These are phyloP conservation scores for Neurospora tetraspora DNA, from an alignment of 495 filamentous ascomycete species.

Conservation along the genomic window DNA sequence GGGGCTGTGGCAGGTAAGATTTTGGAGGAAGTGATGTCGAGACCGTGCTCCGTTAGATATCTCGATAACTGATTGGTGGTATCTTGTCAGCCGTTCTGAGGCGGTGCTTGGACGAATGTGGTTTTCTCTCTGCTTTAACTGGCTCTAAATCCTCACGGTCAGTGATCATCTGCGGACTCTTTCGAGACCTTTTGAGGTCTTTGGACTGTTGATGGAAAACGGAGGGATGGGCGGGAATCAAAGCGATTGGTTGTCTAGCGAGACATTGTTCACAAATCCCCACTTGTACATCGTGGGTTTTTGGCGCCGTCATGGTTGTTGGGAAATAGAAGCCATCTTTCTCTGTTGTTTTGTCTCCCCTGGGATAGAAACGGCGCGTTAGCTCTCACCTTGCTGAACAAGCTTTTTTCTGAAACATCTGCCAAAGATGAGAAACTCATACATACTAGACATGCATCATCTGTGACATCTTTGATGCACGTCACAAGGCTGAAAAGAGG, in stretches of 20 bases:
- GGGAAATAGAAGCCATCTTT: not conserved
- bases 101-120: not conserved
- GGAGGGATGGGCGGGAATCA: not conserved
- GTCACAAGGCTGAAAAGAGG: not conserved
- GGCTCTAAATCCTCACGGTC: not conserved
- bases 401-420: not conserved
- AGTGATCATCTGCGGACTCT: not conserved
- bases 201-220: not conserved
- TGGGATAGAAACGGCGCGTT: not conserved
- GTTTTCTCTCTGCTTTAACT: not conserved
- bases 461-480: not conserved
- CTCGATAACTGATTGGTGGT: not conserved
- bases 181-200: not conserved
- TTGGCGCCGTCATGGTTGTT: not conserved
- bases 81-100: not conserved
- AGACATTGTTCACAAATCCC: not conserved
- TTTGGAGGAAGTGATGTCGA: not conserved
- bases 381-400: not conserved
- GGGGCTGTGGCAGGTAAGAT: not conserved
- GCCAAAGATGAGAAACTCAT: not conserved
- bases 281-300: not conserved
- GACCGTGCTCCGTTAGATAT: not conserved
- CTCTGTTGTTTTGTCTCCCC: not conserved
- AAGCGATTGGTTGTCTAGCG: not conserved
- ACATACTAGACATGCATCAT: not conserved